phyloP scores from a whole-genome alignment of 352 stramenopile genomes.

The Globisporangium middletonii region DNA sequence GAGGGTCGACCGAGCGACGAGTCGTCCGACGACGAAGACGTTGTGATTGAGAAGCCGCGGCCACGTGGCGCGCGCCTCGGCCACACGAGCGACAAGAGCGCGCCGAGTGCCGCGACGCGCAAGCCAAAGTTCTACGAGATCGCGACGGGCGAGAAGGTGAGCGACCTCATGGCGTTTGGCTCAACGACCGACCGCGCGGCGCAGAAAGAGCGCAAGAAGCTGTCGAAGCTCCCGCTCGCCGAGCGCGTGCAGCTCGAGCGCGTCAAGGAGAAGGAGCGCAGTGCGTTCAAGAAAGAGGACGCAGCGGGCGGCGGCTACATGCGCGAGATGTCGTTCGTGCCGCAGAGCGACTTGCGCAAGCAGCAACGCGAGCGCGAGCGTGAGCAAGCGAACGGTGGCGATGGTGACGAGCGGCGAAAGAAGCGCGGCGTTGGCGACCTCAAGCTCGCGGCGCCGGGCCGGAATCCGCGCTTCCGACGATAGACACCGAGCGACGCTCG shows the following conservation, averaged over 20 bases:
- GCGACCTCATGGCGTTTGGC: conserved; percentile 74
- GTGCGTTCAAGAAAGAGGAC: conserved; percentile 82
- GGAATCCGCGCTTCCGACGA: conserved; percentile 50
- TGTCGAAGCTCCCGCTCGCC: conserved; percentile 73
- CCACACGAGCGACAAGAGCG: neutral
- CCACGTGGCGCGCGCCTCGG: conserved; percentile 4
- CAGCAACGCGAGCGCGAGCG: conserved; percentile 41
- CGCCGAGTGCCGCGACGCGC: conserved; percentile 9
- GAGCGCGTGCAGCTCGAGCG: conserved; percentile 73
- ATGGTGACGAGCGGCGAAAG: conserved; percentile 46
- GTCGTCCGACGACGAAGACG: conserved; percentile 53
- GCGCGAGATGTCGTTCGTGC: conserved; percentile 79
- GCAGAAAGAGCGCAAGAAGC: conserved; percentile 75
- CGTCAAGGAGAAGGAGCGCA: conserved; percentile 66
- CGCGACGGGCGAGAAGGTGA: conserved; percentile 73
- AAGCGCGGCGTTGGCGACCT: conserved; percentile 78
- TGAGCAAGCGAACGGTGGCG: conserved; percentile 15
- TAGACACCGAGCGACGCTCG: conserved; percentile 17
- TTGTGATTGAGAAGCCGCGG: conserved; percentile 15
- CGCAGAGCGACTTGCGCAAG: conserved; percentile 49
- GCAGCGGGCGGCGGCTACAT: conserved; percentile 66
- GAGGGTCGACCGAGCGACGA: conserved; percentile 59
- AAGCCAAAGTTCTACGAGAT: conserved; percentile 88
- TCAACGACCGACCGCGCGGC: conserved; percentile 53
- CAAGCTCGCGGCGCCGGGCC: conserved; percentile 46